Conservation (phyloP, 2,329 filamentous ascomycete genomes). For the Trichoderma oligosporum region DNA sequence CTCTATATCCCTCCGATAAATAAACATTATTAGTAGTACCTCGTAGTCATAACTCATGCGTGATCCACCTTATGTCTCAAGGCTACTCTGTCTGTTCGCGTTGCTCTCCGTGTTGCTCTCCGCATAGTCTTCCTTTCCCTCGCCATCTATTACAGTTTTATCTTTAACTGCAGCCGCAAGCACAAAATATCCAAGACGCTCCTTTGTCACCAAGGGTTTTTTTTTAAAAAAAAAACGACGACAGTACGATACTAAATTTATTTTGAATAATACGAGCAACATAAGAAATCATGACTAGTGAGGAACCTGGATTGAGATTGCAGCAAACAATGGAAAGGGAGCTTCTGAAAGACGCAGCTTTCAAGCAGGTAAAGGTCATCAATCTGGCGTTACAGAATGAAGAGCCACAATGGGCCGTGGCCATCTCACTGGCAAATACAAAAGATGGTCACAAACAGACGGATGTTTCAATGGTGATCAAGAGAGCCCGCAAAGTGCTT, state of each 20-base stretch:
- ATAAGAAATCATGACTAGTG: neutral
- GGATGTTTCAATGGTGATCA: neutral
- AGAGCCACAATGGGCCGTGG: neutral
- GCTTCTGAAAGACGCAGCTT: neutral
- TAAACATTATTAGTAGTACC: neutral
- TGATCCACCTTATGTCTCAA: neutral
- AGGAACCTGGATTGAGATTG: neutral
- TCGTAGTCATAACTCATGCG: neutral
- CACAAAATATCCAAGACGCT: neutral
- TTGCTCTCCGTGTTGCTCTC: too few species aligned
- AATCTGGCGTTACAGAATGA: neutral
- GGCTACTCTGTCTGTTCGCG: neutral
- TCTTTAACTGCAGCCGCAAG: neutral
- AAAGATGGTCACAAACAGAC: neutral
- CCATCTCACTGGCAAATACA: neutral
- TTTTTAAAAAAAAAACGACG: neutral
- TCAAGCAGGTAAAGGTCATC: neutral
- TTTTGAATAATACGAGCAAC: neutral
- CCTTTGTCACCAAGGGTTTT: neutral
- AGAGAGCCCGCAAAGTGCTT: constrained; percentile 1
- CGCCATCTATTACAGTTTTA: neutral
- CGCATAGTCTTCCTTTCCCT: neutral
- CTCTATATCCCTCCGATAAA: neutral
- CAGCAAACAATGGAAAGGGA: neutral
- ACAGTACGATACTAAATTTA: neutral